These are phyloP conservation scores for Macrotyloma uniflorum DNA, from an alignment of 306 rosid genomes.

Conservation along the genomic window DNA sequence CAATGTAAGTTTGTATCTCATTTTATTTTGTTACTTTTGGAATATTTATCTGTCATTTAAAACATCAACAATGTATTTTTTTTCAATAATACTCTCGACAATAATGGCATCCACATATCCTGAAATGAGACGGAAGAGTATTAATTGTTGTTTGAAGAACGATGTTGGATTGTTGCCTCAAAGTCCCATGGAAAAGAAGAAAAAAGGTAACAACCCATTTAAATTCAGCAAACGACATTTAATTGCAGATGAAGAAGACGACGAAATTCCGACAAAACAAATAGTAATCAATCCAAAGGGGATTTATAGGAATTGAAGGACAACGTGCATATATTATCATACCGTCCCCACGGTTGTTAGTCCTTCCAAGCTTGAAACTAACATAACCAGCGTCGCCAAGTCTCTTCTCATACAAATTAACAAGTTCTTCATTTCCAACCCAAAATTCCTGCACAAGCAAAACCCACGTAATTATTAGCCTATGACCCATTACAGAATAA, in stretches of 20 bases:
- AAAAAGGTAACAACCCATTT: not conserved
- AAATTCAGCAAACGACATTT: not conserved
- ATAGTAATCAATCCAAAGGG: not conserved
- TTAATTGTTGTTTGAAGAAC: not conserved
- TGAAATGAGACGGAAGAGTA: not conserved
- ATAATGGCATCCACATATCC: not conserved
- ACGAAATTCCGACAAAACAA: not conserved
- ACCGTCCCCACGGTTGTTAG: slow-evolving; percentile 99
- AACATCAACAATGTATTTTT: not conserved
- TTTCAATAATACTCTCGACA: not conserved
- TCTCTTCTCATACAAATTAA: slow-evolving; percentile 72
- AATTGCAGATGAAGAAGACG: not conserved
- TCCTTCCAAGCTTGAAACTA: slow-evolving; percentile 83
- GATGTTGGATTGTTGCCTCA: not conserved
- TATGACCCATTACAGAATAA: not conserved
- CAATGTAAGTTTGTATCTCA: too few species aligned
- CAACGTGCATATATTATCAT: slow-evolving; percentile 20
- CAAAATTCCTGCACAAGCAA: slow-evolving; percentile 69
- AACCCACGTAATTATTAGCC: not conserved
- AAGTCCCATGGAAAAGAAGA: not conserved
- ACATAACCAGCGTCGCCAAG: slow-evolving; percentile 78
- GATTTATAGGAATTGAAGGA: not conserved
- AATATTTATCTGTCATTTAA: not conserved
- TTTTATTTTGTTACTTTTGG: not conserved
- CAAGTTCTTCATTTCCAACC: slow-evolving; percentile 89